Evolutionary conservation across 2,329 filamentous ascomycete genomes (phyloP).

Genomic region (Metarhizium brunneum): DNA sequence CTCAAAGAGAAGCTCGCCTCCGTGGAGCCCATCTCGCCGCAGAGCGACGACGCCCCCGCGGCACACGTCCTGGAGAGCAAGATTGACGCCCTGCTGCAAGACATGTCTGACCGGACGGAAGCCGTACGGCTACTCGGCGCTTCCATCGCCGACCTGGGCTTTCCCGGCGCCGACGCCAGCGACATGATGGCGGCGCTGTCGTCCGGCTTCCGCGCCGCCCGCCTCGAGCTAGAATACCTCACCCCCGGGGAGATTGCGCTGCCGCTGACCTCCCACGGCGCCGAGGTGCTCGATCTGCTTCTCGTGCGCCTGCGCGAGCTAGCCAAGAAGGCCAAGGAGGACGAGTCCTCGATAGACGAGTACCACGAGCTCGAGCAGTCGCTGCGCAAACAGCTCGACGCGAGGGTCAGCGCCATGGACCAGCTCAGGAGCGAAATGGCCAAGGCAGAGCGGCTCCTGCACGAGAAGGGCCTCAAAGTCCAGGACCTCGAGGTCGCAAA

Average conservation of each 20-base stretch:
- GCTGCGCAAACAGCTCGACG: slow-evolving; percentile 46
- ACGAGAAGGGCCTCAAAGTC: slow-evolving; percentile 29
- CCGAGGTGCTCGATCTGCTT: slow-evolving; percentile 46
- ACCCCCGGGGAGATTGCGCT: slow-evolving; percentile 48
- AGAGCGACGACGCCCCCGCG: slow-evolving; percentile 8
- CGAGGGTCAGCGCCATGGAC: slow-evolving; percentile 43
- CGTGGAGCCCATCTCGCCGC: slow-evolving; percentile 5
- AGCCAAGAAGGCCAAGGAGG: slow-evolving; percentile 33
- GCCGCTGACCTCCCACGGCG: slow-evolving; percentile 42
- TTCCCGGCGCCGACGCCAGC: slow-evolving; percentile 35
- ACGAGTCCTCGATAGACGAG: slow-evolving; percentile 48
- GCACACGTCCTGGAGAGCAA: slow-evolving; percentile 30
- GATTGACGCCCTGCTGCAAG: slow-evolving; percentile 32
- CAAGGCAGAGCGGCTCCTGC: slow-evolving; percentile 22
- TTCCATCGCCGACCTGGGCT: slow-evolving; percentile 41
- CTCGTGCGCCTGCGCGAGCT: slow-evolving; percentile 41
- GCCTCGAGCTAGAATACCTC: slow-evolving; percentile 53
- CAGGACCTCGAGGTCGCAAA: slow-evolving; percentile 40
- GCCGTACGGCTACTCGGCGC: slow-evolving; percentile 35
- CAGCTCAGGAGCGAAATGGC: slow-evolving; percentile 32
- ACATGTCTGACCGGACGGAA: slow-evolving; percentile 38
- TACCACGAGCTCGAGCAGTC: slow-evolving; percentile 47
- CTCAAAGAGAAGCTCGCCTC: slow-evolving; percentile 26
- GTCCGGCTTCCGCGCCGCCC: slow-evolving; percentile 43
- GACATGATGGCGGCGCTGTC: slow-evolving; percentile 40